Evolutionary conservation across 495 filamentous ascomycete genomes (phyloP).

Genomic region (Diplogelasinospora grovesii): DNA sequence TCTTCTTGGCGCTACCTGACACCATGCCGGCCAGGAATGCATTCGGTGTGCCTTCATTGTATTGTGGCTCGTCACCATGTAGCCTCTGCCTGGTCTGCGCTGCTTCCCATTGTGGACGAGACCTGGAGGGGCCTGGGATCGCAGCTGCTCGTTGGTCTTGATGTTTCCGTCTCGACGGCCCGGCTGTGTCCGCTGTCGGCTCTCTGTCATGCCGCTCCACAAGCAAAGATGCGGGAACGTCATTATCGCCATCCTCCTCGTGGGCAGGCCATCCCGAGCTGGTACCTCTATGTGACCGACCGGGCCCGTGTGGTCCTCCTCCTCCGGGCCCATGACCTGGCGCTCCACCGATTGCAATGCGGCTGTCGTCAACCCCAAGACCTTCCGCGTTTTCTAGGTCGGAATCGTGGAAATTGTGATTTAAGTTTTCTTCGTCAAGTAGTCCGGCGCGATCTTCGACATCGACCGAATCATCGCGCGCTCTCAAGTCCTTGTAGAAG

Average conservation of each 20-base stretch:
- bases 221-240: slow-evolving; percentile 83
- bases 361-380: slow-evolving; percentile 59
- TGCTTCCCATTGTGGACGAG: slow-evolving; percentile 61
- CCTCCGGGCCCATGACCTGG: neutral
- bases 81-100: slow-evolving; percentile 55
- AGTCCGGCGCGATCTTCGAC: slow-evolving; percentile 63
- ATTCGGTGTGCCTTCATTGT: slow-evolving; percentile 15
- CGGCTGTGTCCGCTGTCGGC: slow-evolving; percentile 5
- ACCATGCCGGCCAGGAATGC: slow-evolving; percentile 28
- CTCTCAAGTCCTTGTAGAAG: slow-evolving; percentile 64
- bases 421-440: slow-evolving; percentile 62
- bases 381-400: slow-evolving; percentile 59
- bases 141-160: slow-evolving; percentile 12
- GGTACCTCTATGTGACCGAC: slow-evolving; percentile 7
- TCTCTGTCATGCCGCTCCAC: slow-evolving; percentile 52
- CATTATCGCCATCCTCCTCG: slow-evolving; percentile 77
- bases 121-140: slow-evolving; percentile 47
- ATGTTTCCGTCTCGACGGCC: slow-evolving; percentile 11
- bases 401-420: slow-evolving; percentile 59
- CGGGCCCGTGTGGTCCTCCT: slow-evolving; percentile 7
- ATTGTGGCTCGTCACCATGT: slow-evolving; percentile 38
- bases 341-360: slow-evolving; percentile 45
- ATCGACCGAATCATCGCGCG: slow-evolving; percentile 57
- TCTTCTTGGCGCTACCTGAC: slow-evolving; percentile 62
- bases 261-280: slow-evolving; percentile 33